Conservation (phyloP, 208 protist genomes). For the Trypanosoma platydactyli region DNA sequence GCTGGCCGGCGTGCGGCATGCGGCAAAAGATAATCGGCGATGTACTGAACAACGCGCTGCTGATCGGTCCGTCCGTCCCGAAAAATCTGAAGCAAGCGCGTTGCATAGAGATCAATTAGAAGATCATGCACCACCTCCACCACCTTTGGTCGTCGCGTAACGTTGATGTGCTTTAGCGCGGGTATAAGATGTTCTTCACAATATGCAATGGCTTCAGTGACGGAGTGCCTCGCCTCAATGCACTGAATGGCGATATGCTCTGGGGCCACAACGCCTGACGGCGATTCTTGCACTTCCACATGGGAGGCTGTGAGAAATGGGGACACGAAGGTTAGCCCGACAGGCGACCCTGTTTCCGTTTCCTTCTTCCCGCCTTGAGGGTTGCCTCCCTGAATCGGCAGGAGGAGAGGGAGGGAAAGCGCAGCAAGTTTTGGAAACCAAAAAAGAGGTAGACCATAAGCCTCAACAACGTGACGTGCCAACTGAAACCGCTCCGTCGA, state of each 20-base stretch:
- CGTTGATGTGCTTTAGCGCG: conserved; percentile 18
- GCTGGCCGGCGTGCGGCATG: conserved; percentile 17
- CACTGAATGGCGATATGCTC: conserved; percentile 36
- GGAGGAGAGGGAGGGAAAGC: conserved; percentile 17
- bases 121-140: conserved; percentile 27
- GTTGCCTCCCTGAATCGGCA: conserved; percentile 25
- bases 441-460: conserved; percentile 66
- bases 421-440: conserved; percentile 67
- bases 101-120: conserved; percentile 30
- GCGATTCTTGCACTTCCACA: neutral
- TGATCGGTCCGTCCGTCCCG: conserved; percentile 18
- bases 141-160: conserved; percentile 1
- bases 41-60: conserved; percentile 23
- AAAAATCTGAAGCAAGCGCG: conserved; percentile 30
- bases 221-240: conserved; percentile 33
- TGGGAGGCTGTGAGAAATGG: conserved; percentile 3
- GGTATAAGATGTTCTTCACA: conserved; percentile 27
- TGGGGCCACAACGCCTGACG: neutral
- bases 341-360: conserved; percentile 19
- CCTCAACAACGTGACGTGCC: conserved; percentile 53
- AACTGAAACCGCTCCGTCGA: conserved; percentile 53
- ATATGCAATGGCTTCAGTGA: conserved; percentile 34
- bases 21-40: conserved; percentile 24
- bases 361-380: conserved; percentile 1
- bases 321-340: conserved; percentile 8